These are phyloP conservation scores for Aspergillus baeticus DNA, from an alignment of 495 filamentous ascomycete species.

Conservation along the genomic window DNA sequence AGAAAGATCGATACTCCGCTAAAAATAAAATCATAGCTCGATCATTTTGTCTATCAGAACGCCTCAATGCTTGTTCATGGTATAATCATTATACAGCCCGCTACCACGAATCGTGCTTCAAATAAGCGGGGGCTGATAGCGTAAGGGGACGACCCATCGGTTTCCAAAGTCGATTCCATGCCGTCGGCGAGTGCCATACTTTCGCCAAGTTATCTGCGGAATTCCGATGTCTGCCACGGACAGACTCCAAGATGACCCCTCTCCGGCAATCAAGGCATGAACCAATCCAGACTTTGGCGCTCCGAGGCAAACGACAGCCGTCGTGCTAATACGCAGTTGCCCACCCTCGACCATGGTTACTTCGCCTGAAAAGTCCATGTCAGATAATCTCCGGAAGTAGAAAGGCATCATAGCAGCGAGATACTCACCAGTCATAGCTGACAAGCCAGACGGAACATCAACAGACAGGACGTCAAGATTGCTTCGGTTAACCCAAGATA, in stretches of 20 bases:
- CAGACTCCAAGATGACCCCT: conserved; percentile 62
- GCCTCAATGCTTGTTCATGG: conserved; percentile 6
- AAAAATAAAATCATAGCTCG: not conserved
- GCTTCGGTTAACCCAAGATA: conserved; percentile 82
- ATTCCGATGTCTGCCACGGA: conserved; percentile 86
- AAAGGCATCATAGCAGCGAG: not conserved
- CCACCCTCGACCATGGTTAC: conserved; percentile 62
- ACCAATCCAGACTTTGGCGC: conserved; percentile 82
- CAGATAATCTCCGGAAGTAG: conserved; percentile 23
- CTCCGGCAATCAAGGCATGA: conserved; percentile 62
- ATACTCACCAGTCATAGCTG: conserved; percentile 69
- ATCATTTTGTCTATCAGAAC: conserved; percentile 8
- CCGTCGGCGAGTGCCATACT: conserved; percentile 74
- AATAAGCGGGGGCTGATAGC: conserved; percentile 29
- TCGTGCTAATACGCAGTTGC: conserved; percentile 68
- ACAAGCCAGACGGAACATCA: conserved; percentile 83
- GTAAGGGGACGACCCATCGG: conserved; percentile 69
- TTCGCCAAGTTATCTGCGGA: conserved; percentile 76
- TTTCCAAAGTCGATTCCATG: conserved; percentile 83
- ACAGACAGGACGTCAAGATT: conserved; percentile 76
- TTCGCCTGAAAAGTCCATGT: conserved; percentile 37
- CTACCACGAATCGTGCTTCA: not conserved
- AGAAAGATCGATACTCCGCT: not conserved
- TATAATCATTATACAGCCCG: conserved; percentile 1
- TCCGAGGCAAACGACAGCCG: conserved; percentile 76